phyloP scores from a whole-genome alignment of 495 filamentous ascomycete genomes.

The Tirmania nivea region DNA sequence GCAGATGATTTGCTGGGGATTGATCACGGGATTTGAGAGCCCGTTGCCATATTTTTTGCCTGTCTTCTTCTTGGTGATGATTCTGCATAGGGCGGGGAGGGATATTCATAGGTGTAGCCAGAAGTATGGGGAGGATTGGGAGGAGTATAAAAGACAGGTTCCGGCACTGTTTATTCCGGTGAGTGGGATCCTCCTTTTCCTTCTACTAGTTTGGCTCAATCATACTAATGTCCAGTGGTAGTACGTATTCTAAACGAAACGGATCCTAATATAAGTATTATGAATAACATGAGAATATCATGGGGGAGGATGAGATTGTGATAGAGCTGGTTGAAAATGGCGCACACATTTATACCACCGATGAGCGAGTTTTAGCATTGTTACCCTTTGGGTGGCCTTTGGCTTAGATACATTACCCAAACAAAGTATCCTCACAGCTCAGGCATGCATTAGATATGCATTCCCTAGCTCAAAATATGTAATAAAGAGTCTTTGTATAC shows the following conservation, averaged over 20 bases:
- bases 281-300: too few relatives aligned
- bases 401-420: too few relatives aligned
- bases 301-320: too few relatives aligned
- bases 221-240: constrained; percentile 1
- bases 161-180: constrained; percentile 95
- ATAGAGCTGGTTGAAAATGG: too few relatives aligned
- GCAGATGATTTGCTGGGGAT: constrained; percentile 43
- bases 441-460: too few relatives aligned
- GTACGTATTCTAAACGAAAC: constrained; percentile 18
- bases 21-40: constrained; percentile 40
- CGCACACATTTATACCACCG: too few relatives aligned
- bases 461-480: too few relatives aligned
- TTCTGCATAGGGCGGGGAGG: constrained; percentile 62
- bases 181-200: constrained; percentile 23
- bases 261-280: background rate
- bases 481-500: too few relatives aligned
- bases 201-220: background rate
- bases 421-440: too few relatives aligned
- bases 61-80: constrained; percentile 78
- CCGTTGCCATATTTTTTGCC: constrained; percentile 98
- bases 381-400: too few relatives aligned
- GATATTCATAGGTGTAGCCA: constrained; percentile 65
- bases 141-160: constrained; percentile 66
- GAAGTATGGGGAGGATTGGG: constrained; percentile 88
- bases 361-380: too few relatives aligned